Conservation (phyloP, 495 filamentous ascomycete genomes). For the Tuber umbilicatum region DNA sequence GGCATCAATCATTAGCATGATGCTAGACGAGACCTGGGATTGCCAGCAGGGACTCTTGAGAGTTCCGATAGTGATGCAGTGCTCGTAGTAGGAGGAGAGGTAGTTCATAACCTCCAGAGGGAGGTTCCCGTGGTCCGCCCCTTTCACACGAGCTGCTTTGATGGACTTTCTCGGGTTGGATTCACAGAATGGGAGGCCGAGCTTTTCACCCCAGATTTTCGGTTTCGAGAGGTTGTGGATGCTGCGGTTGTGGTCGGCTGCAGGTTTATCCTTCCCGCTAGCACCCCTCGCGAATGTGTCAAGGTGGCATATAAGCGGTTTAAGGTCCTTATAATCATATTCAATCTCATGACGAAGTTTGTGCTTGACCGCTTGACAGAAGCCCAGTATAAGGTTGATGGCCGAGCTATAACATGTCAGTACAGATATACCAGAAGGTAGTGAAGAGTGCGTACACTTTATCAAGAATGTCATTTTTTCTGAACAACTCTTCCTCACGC, state of each 20-base stretch:
- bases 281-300: slow-evolving; percentile 66
- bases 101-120: slow-evolving; percentile 73
- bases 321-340: slow-evolving; percentile 63
- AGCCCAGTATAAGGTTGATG: slow-evolving; percentile 75
- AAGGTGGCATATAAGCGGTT: slow-evolving; percentile 54
- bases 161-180: slow-evolving; percentile 68
- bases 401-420: slow-evolving; percentile 50
- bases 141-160: slow-evolving; percentile 55
- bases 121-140: slow-evolving; percentile 59
- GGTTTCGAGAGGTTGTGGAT: slow-evolving; percentile 38
- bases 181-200: slow-evolving; percentile 62
- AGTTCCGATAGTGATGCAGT: slow-evolving; percentile 50
- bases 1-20: slow-evolving; percentile 63
- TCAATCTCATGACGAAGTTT: slow-evolving; percentile 84
- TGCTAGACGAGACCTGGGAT: slow-evolving; percentile 49
- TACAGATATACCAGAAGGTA: slow-evolving; percentile 13
- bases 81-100: slow-evolving; percentile 59
- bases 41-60: slow-evolving; percentile 51
- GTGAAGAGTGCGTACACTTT: slow-evolving; percentile 52
- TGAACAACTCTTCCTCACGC: slow-evolving; percentile 56
- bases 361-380: slow-evolving; percentile 70
- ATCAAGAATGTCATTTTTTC: slow-evolving; percentile 63
- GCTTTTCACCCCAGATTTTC: slow-evolving; percentile 62
- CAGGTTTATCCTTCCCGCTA: slow-evolving; percentile 47
- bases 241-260: slow-evolving; percentile 40